Evolutionary conservation across 2,329 filamentous ascomycete species (phyloP).

Genomic region (Fusarium gaditjirri): DNA sequence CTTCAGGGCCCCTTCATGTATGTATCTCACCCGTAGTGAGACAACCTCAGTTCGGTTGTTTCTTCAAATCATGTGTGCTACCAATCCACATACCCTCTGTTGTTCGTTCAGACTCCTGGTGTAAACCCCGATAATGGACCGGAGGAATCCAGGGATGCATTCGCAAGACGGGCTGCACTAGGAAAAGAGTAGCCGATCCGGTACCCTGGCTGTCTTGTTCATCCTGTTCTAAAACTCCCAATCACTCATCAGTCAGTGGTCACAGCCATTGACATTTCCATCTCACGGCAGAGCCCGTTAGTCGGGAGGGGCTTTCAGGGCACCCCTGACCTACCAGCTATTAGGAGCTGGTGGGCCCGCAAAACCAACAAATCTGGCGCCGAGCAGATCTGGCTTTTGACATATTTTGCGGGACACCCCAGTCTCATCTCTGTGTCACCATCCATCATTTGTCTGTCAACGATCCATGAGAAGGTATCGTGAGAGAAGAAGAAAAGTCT

Average conservation of each 20-base stretch:
- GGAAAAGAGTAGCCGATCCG: slow-evolving; percentile 43
- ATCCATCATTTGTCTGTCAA: slow-evolving; percentile 40
- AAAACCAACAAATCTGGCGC: slow-evolving; percentile 41
- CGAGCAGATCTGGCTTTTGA: slow-evolving; percentile 47
- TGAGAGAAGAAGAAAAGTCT: slow-evolving; percentile 29
- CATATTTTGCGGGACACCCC: slow-evolving; percentile 48
- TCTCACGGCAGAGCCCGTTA: slow-evolving; percentile 41
- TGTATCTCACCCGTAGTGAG: slow-evolving; percentile 39
- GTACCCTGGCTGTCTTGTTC: slow-evolving; percentile 28
- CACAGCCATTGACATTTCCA: slow-evolving; percentile 32
- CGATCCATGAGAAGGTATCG: slow-evolving; percentile 33
- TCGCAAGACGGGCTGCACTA: slow-evolving; percentile 51
- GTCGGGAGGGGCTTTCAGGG: slow-evolving; percentile 41
- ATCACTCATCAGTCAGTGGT: slow-evolving; percentile 30
- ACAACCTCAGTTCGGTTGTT: slow-evolving; percentile 32
- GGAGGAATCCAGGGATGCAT: slow-evolving; percentile 34
- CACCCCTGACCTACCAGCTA: slow-evolving; percentile 38
- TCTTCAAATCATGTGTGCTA: slow-evolving; percentile 28
- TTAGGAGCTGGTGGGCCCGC: slow-evolving; percentile 30
- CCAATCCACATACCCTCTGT: slow-evolving; percentile 36
- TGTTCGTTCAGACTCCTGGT: slow-evolving; percentile 24
- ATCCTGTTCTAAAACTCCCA: slow-evolving; percentile 17
- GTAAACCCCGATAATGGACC: slow-evolving; percentile 29
- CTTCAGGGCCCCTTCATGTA: slow-evolving; percentile 36
- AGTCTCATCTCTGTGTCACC: slow-evolving; percentile 48